Percentiles rank a stretch among this genome's conserved stretches.
phyloP scores from a whole-genome alignment of 176 grass and related monocot genomes.

The Cenchrus americanus region DNA sequence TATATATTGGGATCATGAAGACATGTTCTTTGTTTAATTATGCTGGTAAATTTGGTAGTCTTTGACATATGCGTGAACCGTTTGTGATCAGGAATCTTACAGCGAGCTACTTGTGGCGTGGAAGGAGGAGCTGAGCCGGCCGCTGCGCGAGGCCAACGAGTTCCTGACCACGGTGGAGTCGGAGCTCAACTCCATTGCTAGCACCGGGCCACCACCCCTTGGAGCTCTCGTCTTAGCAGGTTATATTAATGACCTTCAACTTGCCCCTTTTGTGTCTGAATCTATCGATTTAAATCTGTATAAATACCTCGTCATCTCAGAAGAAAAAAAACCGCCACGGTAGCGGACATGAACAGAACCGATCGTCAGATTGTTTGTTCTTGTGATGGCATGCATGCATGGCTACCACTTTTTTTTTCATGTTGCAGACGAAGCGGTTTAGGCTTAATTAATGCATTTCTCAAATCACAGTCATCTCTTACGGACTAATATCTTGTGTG shows the following conservation, averaged over 20 bases:
- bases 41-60: neutral
- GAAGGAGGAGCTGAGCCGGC: conserved; percentile 50
- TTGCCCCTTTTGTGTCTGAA: neutral
- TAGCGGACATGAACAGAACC: neutral
- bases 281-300: neutral
- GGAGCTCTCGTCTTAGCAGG: conserved; percentile 30
- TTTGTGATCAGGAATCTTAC: conserved; percentile 46
- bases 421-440: neutral
- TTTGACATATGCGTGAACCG: too few relatives aligned
- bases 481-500: neutral
- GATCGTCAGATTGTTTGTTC: neutral
- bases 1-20: neutral
- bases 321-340: too few relatives aligned
- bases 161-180: conserved; percentile 40
- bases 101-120: conserved; percentile 42
- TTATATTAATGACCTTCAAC: neutral
- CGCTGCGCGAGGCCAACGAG: conserved; percentile 51
- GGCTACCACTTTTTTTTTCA: neutral
- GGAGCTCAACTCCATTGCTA: conserved; percentile 50
- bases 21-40: neutral
- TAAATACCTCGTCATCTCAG: neutral
- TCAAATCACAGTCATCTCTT: neutral
- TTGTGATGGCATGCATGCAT: neutral
- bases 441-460: neutral
- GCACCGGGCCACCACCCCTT: conserved; percentile 21